Percentiles rank a stretch among this genome's conserved stretches.
Conservation (phyloP, 352 stramenopile genomes). For the Globisporangium emineosum region DNA sequence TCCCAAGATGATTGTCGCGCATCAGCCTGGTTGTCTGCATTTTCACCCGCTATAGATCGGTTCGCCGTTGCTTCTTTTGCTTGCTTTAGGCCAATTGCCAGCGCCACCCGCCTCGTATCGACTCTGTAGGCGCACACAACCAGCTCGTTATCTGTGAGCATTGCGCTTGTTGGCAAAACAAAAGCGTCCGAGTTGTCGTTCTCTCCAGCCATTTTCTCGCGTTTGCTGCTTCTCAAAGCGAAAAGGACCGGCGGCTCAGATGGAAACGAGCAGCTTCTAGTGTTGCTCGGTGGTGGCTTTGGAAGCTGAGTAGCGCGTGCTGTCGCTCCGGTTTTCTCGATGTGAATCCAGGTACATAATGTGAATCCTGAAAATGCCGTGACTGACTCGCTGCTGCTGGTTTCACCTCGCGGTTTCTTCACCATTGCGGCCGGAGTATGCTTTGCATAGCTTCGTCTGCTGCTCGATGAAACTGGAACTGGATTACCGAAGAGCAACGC, state of each 20-base stretch:
- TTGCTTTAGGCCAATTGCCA: not conserved
- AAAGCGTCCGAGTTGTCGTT: not conserved
- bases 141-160: slow-evolving; percentile 1
- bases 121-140: slow-evolving; percentile 7
- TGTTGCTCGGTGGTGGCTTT: not conserved
- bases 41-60: not conserved
- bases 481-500: slow-evolving; percentile 8
- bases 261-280: not conserved
- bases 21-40: not conserved
- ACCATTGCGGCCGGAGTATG: not conserved
- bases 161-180: not conserved
- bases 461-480: slow-evolving; percentile 2
- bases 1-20: not conserved
- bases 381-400: not conserved
- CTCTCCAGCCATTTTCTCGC: not conserved
- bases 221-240: not conserved
- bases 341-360: slow-evolving; percentile 12
- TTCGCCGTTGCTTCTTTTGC: not conserved
- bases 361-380: not conserved
- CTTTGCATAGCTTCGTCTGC: not conserved
- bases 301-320: not conserved
- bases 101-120: not conserved
- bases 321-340: slow-evolving; percentile 12
- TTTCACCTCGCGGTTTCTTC: not conserved
- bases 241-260: slow-evolving; percentile 9